A percentile compares a stretch with the other conserved stretches of the same genome.
These are phyloP conservation scores for Nemophila menziesii DNA, from an alignment of 257 asterid genomes.

Conservation along the genomic window DNA sequence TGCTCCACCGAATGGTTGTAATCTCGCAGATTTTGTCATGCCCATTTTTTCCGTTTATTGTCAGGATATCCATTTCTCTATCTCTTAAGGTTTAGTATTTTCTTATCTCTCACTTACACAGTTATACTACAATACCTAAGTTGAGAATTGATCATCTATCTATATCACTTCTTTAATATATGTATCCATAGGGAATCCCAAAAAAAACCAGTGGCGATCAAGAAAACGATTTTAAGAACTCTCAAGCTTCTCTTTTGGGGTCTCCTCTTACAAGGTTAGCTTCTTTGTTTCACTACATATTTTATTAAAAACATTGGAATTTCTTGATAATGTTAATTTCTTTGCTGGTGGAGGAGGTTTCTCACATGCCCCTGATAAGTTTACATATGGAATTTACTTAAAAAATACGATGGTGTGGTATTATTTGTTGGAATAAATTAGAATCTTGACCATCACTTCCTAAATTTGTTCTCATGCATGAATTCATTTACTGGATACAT, in stretches of 20 bases:
- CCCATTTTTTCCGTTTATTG: constrained; percentile 72
- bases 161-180: constrained; percentile 4
- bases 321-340: neutral
- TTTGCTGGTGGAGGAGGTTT: constrained; percentile 49
- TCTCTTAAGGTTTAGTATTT: constrained; percentile 41
- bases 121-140: neutral
- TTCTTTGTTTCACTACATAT: constrained; percentile 6
- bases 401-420: constrained; percentile 70
- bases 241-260: constrained; percentile 76
- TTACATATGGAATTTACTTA: constrained; percentile 65
- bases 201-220: constrained; percentile 27
- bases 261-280: constrained; percentile 60
- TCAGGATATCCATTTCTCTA: constrained; percentile 70
- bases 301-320: neutral
- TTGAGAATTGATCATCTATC: neutral
- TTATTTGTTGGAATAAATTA: no score
- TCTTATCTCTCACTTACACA: neutral
- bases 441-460: no score
- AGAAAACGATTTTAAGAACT: constrained; percentile 53
- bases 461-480: no score
- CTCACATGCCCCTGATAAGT: constrained; percentile 69
- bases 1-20: constrained; percentile 85
- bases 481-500: no score
- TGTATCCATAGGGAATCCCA: constrained; percentile 43
- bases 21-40: constrained; percentile 83